Conservation (phyloP, 2,329 filamentous ascomycete species). For the Penicillium sp. region DNA sequence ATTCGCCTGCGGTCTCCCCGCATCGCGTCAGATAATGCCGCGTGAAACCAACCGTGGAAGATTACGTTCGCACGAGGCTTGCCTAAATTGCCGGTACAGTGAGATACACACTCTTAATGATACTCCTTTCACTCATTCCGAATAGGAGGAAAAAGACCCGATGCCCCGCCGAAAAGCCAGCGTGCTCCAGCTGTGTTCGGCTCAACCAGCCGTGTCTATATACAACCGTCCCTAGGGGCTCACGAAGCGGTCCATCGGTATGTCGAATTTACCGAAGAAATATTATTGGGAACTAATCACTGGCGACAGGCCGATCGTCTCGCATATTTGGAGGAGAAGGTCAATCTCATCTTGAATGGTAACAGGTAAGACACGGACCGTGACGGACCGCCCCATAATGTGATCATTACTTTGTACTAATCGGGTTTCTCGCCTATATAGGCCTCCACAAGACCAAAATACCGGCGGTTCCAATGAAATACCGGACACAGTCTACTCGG, state of each 20-base stretch:
- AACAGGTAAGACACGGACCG: conserved; percentile 32
- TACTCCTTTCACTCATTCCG: not conserved
- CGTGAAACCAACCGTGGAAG: conserved; percentile 35
- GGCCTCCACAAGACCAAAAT: conserved; percentile 15
- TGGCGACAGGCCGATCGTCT: conserved; percentile 54
- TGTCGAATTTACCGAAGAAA: not conserved
- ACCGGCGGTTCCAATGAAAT: conserved; percentile 15
- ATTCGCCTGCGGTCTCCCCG: not conserved
- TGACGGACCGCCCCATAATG: not conserved
- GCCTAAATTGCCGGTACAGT: conserved; percentile 54
- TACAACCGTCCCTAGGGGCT: conserved; percentile 40
- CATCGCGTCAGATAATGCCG: conserved; percentile 28
- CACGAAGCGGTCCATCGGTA: conserved; percentile 53
- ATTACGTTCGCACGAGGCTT: conserved; percentile 40
- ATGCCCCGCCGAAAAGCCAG: conserved; percentile 57
- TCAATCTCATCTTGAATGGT: conserved; percentile 55
- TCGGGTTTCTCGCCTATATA: not conserved
- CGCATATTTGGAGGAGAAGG: conserved; percentile 57
- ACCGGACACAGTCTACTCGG: conserved; percentile 21
- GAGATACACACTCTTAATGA: not conserved
- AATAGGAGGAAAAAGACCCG: conserved; percentile 55
- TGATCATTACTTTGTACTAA: not conserved
- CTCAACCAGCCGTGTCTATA: conserved; percentile 56
- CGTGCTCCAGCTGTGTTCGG: conserved; percentile 56
- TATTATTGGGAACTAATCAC: not conserved